Conservation (phyloP, 1,284 basidiomycete species). For the Ganoderma leucocontextum region DNA sequence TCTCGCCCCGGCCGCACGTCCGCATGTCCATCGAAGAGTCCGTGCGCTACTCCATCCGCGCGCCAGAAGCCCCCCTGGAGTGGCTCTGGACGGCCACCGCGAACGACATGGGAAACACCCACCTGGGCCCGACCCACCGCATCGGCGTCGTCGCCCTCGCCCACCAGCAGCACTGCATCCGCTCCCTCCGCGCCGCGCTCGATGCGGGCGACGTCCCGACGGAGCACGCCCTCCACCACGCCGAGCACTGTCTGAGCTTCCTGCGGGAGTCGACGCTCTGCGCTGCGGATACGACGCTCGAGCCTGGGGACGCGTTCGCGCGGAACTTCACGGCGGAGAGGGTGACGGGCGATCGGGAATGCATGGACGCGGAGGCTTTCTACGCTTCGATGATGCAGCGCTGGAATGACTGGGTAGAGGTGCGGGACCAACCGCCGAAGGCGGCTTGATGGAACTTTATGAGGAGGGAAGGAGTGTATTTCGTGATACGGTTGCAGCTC, state of each 20-base stretch:
- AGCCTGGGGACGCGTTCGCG: conserved; percentile 38
- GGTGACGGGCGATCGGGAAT: conserved; percentile 4
- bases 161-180: conserved; percentile 51
- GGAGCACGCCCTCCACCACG: conserved; percentile 13
- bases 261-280: conserved; percentile 46
- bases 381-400: conserved; percentile 15
- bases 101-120: conserved; percentile 40
- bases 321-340: conserved; percentile 29
- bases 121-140: conserved; percentile 41
- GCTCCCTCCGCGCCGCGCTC: conserved; percentile 32
- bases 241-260: conserved; percentile 34
- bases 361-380: conserved; percentile 18
- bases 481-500: neutral
- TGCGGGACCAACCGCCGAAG: neutral
- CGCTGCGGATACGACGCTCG: conserved; percentile 47
- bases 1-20: conserved; percentile 17
- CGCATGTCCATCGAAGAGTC: conserved; percentile 27
- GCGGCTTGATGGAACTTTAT: neutral
- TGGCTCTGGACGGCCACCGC: conserved; percentile 41
- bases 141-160: conserved; percentile 46
- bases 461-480: neutral
- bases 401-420: conserved; percentile 14
- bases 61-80: conserved; percentile 36
- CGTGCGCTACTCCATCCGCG: conserved; percentile 36
- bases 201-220: conserved; percentile 12